Base-by-base conservation (phyloP, 257 asterid species). In the Lycium ferocissimum region DNA sequence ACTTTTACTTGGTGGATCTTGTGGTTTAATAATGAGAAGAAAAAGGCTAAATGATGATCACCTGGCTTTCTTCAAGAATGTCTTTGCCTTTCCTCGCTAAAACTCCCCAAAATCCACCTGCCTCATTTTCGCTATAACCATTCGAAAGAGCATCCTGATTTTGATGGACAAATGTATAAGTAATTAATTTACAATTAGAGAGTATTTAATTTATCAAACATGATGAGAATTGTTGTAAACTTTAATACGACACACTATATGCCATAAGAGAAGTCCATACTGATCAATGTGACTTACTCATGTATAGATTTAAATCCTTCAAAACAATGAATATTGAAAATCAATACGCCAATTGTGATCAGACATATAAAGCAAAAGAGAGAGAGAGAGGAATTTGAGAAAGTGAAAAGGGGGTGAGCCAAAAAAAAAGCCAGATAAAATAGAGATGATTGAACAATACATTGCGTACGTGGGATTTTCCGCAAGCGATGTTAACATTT, bases 31-130 rank as follows among this genome's bases (percentile, higher is more conserved):
- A 49, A 9, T 1, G 56, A 3, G n/a, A 11, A 66, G 10, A 65
- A 6, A 65, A 12, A 65, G 5, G 54, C 3, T 8, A 38, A 70
- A 70, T 70, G 15, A 70, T 70, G 15, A 70, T 70, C 22, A 70
- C 79, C 79, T 70, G 79, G 15, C 33, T 70, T 70, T 91, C 91
- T 7, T 91, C 92, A 12, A 91, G 87, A 75, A 91, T 80, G 14
- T 89, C 69, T 86, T 95, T 96, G 57, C 98, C 98, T 89, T 96
- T 96, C 91, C 95, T 91, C 13, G 98, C 98, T 7, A 96, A 90
- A 87, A 94, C 97, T 13, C 98, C 99, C 99, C 99, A 96, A 62
- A 96, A 93, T 67, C 96, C 92, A 37, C 96, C 96, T 6, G 83
- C 89, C 85, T 91, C 95, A 59, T 89, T 92, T 37, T 94, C 88